Base-by-base conservation (phyloP, 176 grass and related monocot species). In the Themeda triandra region DNA sequence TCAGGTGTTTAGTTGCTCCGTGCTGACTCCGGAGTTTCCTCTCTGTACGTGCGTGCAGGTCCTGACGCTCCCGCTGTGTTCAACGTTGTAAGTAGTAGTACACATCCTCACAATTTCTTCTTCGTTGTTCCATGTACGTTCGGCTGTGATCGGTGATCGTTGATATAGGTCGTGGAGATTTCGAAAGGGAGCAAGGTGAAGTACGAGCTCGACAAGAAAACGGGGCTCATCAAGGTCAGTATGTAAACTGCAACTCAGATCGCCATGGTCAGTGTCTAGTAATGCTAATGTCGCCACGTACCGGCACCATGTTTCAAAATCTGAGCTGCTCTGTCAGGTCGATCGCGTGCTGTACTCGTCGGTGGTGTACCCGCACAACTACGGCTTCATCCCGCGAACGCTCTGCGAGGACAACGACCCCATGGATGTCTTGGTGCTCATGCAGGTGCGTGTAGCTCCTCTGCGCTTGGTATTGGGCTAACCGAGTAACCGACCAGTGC, bases 361-460 rank as follows among this genome's bases (percentile, higher is more conserved):
- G 12, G 90, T 95, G 33, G 93, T 95, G 31, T 92, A 95, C 65
- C 93, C 93, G 19, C 93, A 92, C 74, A 95, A 90, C 76, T 92
- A 90, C 56, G 93, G 93, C 10, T 95, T 95, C 79, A 82, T 90
- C 89, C 90, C 93, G 18, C 90, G 93, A 62, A 95, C 93, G 4
- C 90, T 95, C 0, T 92, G 93, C 71, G 93, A 95, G 76, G 93
- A 90, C 84, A 95, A 88, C 80, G 90, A 95, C 35, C 93, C 90
- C 0, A 95, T 92, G 49, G 93, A 95, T 75, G 93, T 95, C 54
- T 76, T 95, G 29, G 90, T 92, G 1, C 90, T 95, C 53, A 92
- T 90, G 89, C 92, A 92, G 81, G 89, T 89, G 12, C 27, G 36
- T 70, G 71, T 56, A 56, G 23, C 39, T 71, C 25, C 51, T 45